Base-by-base conservation (phyloP, 177 flowering plant species). In the Vitis hybrid region DNA sequence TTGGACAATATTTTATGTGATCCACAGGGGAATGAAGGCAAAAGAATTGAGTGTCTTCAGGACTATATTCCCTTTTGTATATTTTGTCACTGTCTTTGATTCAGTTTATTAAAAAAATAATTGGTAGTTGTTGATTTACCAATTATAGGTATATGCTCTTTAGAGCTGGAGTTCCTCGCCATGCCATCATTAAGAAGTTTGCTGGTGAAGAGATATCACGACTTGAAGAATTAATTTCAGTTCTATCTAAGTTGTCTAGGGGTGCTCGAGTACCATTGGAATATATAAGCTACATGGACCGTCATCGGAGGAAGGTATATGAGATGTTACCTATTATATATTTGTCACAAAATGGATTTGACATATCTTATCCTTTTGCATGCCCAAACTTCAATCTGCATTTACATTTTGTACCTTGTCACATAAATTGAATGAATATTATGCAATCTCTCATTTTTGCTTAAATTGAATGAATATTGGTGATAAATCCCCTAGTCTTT, bases 81-180 rank as follows among this genome's bases (percentile, higher is more conserved):
- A 39, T 39, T 39, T 39, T 6, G 45, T 39, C 8, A 39, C 45
- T 39, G 8, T 4, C 8, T 39, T 39, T 39, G 9, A 39, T 39
- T 39, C 45, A 39, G 45, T 17, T 32, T 39, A 39, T 39, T 39
- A 39, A 26, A 26, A 26, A 26, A 26, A 4, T 34, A 34, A 49
- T 70, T 49, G 19, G 45, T 6, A 39, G n/a, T 3, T 58, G n/a
- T 15, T n/a, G 62, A 6, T 71, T 64, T 58, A 1, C 18, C 34
- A 65, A 52, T 72, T 82, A 80, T 85, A 94, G 98, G 57, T 94
- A 94, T 75, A 94, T 94, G 98, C 89, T 94, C 18, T 83, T 83
- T 59, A 82, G 97, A 86, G 98, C 97, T 30, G 92, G 92, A 60
- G 97, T 94, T 72, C 97, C 94, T 74, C 89, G 95, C 61, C 97